Percentiles rank a stretch among this genome's conserved stretches.
These are phyloP conservation scores for Phialocephala subalpina DNA, from an alignment of 2,329 filamentous ascomycete species.

Conservation along the genomic window DNA sequence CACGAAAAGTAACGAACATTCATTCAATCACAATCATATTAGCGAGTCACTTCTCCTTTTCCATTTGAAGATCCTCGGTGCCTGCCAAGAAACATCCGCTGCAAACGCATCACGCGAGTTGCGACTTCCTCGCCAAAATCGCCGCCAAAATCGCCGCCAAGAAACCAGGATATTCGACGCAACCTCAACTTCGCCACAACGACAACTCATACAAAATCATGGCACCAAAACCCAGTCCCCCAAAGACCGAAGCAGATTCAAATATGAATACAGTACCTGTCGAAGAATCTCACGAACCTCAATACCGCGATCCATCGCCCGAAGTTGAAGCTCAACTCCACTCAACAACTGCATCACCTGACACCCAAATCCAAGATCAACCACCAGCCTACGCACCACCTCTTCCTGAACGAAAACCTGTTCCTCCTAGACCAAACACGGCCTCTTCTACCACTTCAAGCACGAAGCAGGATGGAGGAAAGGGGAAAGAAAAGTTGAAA, in stretches of 20 bases:
- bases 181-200: constrained; percentile 6
- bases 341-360: background rate
- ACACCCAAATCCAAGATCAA: background rate
- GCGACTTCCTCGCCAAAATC: background rate
- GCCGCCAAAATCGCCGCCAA: constrained; percentile 2
- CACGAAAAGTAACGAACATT: background rate
- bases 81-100: background rate
- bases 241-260: too few species aligned
- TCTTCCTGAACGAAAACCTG: background rate
- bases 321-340: background rate
- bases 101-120: background rate
- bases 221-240: too few species aligned
- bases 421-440: background rate
- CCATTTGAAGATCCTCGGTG: background rate
- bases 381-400: background rate
- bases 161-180: constrained; percentile 1
- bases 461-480: background rate
- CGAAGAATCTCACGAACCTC: background rate
- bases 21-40: background rate
- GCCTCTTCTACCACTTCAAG: background rate
- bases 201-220: background rate
- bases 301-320: background rate
- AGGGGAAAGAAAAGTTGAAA: background rate
- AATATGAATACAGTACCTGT: background rate
- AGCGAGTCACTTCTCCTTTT: background rate